Evolutionary conservation across 345 rosid species (phyloP).

Genomic region (Hibiscus trionum): DNA sequence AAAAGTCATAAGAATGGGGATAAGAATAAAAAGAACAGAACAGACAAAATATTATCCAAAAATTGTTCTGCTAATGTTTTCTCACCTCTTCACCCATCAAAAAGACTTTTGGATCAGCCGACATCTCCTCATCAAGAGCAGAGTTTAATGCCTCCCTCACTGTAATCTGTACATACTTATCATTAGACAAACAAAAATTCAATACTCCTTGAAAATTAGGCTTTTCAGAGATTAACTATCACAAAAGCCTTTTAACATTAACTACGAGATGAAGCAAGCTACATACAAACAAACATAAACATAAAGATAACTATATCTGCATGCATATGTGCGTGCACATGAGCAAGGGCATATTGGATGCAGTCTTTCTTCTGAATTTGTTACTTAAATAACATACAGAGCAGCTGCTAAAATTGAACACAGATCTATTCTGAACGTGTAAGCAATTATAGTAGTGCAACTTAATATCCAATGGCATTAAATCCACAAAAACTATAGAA

Average conservation of each 20-base stretch:
- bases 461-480: not conserved
- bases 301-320: not conserved
- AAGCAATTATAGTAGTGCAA: not conserved
- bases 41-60: not conserved
- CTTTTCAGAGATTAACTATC: not conserved
- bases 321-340: no score
- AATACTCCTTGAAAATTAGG: not conserved
- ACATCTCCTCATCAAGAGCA: slow-evolving; percentile 84
- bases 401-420: not conserved
- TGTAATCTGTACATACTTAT: slow-evolving; percentile 40
- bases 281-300: not conserved
- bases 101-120: slow-evolving; percentile 70
- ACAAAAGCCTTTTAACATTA: not conserved
- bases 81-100: slow-evolving; percentile 81
- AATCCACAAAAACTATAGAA: not conserved
- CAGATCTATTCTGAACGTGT: not conserved
- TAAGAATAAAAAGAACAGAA: not conserved
- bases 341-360: no score
- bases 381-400: not conserved
- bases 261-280: not conserved
- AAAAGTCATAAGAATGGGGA: not conserved
- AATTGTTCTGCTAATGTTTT: not conserved
- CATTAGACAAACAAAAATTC: not conserved
- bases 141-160: slow-evolving; percentile 83
- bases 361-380: not conserved